Percentiles rank a stretch among this genome's conserved stretches.
Evolutionary conservation across 2,329 filamentous ascomycete genomes (phyloP).

Genomic region (Fusarium guadeloupense): DNA sequence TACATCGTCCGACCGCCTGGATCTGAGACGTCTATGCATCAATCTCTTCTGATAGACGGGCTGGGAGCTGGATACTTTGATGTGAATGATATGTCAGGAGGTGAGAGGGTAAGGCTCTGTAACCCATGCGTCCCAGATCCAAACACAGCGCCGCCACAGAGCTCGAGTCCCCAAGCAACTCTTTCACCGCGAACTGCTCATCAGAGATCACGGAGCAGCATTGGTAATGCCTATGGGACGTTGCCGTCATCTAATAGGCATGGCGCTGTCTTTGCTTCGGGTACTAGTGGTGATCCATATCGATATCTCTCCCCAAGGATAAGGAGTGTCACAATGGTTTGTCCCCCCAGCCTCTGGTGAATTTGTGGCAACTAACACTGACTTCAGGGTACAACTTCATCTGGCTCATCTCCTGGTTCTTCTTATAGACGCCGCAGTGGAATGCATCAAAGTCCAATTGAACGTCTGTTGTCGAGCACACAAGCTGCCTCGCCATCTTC

Average conservation of each 20-base stretch:
- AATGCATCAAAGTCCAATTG: constrained; percentile 49
- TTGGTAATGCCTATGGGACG: constrained; percentile 47
- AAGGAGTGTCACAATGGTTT: constrained; percentile 62
- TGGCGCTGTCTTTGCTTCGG: constrained; percentile 50
- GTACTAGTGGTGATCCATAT: constrained; percentile 49
- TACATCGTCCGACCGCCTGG: constrained; percentile 86
- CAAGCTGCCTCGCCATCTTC: constrained; percentile 47
- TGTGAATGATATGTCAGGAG: constrained; percentile 59
- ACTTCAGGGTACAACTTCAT: constrained; percentile 25
- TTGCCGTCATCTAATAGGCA: constrained; percentile 46
- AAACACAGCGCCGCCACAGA: constrained; percentile 65
- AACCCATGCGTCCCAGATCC: constrained; percentile 71
- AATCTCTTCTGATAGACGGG: constrained; percentile 50
- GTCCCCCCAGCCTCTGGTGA: constrained; percentile 29
- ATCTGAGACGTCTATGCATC: constrained; percentile 51
- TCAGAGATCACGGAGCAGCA: constrained; percentile 57
- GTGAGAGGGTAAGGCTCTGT: constrained; percentile 67
- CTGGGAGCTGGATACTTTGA: constrained; percentile 54
- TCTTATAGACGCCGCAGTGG: constrained; percentile 45
- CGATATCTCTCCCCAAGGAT: constrained; percentile 46
- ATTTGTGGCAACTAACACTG: constrained; percentile 7
- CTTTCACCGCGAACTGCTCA: constrained; percentile 52
- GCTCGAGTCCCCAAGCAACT: constrained; percentile 49
- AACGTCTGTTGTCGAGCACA: constrained; percentile 52
- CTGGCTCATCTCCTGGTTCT: constrained; percentile 38